Conservation (phyloP, 2,329 filamentous ascomycete genomes). For the Aspergillus carbonarius region DNA sequence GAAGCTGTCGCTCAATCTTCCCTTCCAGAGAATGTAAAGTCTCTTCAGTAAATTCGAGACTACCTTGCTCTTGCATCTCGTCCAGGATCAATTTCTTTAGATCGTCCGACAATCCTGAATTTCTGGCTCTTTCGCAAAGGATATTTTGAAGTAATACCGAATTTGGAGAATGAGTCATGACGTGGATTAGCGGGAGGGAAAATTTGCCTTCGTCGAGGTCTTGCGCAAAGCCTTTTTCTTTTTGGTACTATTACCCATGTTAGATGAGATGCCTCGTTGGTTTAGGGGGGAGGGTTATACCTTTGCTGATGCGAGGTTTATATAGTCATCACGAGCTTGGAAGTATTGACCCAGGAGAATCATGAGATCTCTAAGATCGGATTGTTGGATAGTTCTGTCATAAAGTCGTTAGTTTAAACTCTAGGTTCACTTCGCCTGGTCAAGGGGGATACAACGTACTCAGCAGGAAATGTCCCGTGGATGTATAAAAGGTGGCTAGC, state of each 20-base stretch:
- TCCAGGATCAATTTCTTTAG: not conserved
- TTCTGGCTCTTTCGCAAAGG: not conserved
- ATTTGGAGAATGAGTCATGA: not conserved
- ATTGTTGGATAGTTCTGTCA: not conserved
- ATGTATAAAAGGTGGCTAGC: not conserved
- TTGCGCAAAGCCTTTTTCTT: not conserved
- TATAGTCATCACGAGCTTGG: slow-evolving; percentile 3
- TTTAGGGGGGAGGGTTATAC: not conserved
- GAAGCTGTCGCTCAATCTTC: too few relatives aligned
- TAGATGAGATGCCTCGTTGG: fast-evolving
- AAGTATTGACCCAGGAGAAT: not conserved
- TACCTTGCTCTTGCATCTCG: not conserved
- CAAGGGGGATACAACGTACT: too few relatives aligned
- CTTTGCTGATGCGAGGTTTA: not conserved
- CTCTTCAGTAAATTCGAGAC: not conserved
- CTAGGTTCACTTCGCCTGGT: too few relatives aligned
- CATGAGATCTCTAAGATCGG: not conserved
- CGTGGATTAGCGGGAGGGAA: not conserved
- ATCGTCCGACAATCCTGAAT: not conserved
- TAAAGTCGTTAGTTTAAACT: not conserved
- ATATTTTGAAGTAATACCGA: not conserved
- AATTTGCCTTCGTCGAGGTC: not conserved
- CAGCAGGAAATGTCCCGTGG: not conserved
- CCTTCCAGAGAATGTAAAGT: not conserved
- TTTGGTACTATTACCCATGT: not conserved